Evolutionary conservation across 2,329 filamentous ascomycete species (phyloP), one percentile per base, ranked within the genome.

Genomic region (Fusarium armeniacum): DNA sequence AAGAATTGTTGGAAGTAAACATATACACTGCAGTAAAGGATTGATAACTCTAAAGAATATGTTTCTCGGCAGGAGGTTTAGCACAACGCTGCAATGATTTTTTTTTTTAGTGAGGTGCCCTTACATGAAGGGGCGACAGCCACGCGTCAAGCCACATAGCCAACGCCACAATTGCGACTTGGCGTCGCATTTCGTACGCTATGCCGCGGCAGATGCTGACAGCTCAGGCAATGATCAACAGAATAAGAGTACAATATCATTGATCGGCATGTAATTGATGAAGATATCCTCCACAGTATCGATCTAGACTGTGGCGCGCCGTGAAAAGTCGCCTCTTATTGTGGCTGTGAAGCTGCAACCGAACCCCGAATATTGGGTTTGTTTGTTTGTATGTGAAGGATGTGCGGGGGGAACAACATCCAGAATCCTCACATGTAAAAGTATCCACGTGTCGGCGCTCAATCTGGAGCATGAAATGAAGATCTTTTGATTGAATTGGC

Each of bases 101-200:
- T 32, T 49, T 20, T 20, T 20, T 28, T 49, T 32, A 18, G 15
- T 24, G 33, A 51, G 33, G 61, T 28, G 33, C 24, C 24, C 12
- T 30, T 40, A 35, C 20, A 15, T 20, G 50, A 60, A 50, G 63
- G 33, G 67, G 67, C 67, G 43, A 73, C 51, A 57, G 54, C 67
- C 50, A 70, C 62, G 67, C 67, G 58, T 64, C 58, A 70, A 70
- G 70, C 61, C 62, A 69, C 65, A 70, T 13, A 26, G 18, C 7
- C 28, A 10, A 36, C 49, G 56, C 66, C 47, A 70, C 66, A 67
- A 18, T 13, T 16, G 18, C 30, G 12, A 12, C 22, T 33, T n/a
- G 22, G 51, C 47, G 52, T 52, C 41, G 40, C 47, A 58, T 24
- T 41, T 47, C 32, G 18, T 24, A 28, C 22, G 16, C 9, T 44